Percentiles rank a stretch among this genome's conserved stretches.
Evolutionary conservation across 2,329 filamentous ascomycete genomes (phyloP).

Genomic region (Arthrobotrys musiformis): DNA sequence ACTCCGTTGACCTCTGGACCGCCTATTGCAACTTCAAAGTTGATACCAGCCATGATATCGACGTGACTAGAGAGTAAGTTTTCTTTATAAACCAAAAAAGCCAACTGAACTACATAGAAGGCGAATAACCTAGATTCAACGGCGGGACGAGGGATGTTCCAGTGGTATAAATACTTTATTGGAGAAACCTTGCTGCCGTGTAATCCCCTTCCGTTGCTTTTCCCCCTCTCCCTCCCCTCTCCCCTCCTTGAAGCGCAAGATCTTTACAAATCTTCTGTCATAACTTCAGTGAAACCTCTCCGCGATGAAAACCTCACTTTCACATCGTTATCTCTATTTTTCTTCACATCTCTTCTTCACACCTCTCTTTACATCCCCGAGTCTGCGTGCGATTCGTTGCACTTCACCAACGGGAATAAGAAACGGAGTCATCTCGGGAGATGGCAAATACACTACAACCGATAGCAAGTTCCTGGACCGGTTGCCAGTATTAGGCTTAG

Average conservation of each 20-base stretch:
- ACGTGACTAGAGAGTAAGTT: constrained; percentile 99
- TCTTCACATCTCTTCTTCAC: constrained; percentile 43
- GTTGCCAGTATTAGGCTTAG: constrained; percentile 60
- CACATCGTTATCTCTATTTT: constrained; percentile 43
- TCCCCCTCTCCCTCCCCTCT: neutral
- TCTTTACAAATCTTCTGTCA: constrained; percentile 56
- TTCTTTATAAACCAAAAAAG: constrained; percentile 57
- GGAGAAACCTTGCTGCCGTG: constrained; percentile 50
- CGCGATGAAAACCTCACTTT: constrained; percentile 51
- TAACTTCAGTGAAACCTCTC: constrained; percentile 56
- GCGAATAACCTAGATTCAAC: constrained; percentile 54
- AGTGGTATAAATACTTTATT: constrained; percentile 50
- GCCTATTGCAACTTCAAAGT: constrained; percentile 98
- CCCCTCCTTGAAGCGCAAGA: constrained; percentile 52
- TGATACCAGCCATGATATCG: constrained; percentile 92
- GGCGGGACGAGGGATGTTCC: constrained; percentile 52
- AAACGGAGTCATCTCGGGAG: constrained; percentile 46
- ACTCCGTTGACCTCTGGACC: constrained; percentile 95
- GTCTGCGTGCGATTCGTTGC: constrained; percentile 46
- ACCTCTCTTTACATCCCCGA: constrained; percentile 40
- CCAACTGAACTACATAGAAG: constrained; percentile 33
- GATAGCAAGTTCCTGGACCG: constrained; percentile 47
- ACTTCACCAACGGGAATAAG: constrained; percentile 48
- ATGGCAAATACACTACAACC: constrained; percentile 51
- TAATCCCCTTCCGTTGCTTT: constrained; percentile 36